Conservation (phyloP, 208 protist genomes). For the Trypanosoma mega region DNA sequence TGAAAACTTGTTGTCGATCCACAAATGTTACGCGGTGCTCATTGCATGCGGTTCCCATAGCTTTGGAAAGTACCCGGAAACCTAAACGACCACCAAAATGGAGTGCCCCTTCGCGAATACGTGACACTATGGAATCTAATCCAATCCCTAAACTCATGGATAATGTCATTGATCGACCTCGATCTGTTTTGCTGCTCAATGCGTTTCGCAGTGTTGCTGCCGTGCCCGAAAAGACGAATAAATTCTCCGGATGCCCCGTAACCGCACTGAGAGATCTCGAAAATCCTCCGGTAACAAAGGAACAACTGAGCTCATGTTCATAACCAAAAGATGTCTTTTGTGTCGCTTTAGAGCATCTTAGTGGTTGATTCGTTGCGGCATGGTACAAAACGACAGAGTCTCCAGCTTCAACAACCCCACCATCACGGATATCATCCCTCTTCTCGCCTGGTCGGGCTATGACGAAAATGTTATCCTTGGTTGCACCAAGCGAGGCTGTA, state of each 20-base stretch:
- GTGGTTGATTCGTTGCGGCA: slow-evolving; percentile 64
- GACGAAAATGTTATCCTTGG: slow-evolving; percentile 71
- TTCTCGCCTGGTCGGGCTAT: slow-evolving; percentile 42
- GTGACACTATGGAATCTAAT: slow-evolving; percentile 44
- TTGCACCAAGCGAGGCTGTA: slow-evolving; percentile 43
- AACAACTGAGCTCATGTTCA: slow-evolving; percentile 64
- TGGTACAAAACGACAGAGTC: slow-evolving; percentile 78
- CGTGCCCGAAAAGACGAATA: slow-evolving; percentile 47
- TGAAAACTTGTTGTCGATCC: slow-evolving; percentile 42
- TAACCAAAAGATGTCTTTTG: slow-evolving; percentile 55
- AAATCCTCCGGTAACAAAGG: slow-evolving; percentile 36
- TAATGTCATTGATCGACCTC: slow-evolving; percentile 19
- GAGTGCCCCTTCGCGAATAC: slow-evolving; percentile 65
- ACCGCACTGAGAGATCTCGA: slow-evolving; percentile 45
- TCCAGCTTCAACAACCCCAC: slow-evolving; percentile 53
- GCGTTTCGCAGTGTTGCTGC: neutral
- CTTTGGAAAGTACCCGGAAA: slow-evolving; percentile 68
- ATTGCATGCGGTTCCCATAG: slow-evolving; percentile 71
- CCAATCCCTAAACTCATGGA: slow-evolving; percentile 43
- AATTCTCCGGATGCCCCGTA: slow-evolving; percentile 54
- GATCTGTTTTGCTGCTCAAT: neutral
- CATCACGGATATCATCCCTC: slow-evolving; percentile 58
- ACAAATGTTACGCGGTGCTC: slow-evolving; percentile 49
- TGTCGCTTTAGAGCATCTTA: slow-evolving; percentile 37
- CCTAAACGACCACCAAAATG: slow-evolving; percentile 63